Conservation (phyloP, 192 early-diverging fungal species). For the Backusella liffmaniae region DNA sequence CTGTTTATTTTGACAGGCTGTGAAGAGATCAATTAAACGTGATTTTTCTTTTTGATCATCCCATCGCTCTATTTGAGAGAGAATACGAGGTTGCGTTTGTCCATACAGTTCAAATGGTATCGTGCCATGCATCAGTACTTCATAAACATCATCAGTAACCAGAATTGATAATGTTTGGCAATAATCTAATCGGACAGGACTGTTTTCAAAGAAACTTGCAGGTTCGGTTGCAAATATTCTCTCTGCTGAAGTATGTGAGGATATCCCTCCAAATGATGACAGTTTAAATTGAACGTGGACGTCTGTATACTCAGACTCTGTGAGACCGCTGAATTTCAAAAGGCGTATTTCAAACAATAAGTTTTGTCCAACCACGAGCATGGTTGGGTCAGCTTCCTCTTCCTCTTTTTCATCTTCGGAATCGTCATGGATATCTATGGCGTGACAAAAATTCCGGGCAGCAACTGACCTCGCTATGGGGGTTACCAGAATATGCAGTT, state of each 20-base stretch:
- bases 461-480: constrained; percentile 32
- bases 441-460: background rate
- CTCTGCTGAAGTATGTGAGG: constrained; percentile 39
- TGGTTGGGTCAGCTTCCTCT: background rate
- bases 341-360: constrained; percentile 66
- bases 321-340: constrained; percentile 55
- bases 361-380: constrained; percentile 45
- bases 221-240: constrained; percentile 62
- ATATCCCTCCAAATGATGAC: constrained; percentile 57
- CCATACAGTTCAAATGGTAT: constrained; percentile 57
- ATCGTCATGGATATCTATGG: background rate
- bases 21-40: background rate
- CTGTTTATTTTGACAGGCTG: background rate
- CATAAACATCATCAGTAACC: constrained; percentile 22
- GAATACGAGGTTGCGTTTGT: constrained; percentile 35
- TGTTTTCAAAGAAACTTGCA: constrained; percentile 52
- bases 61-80: constrained; percentile 51
- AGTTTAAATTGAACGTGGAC: constrained; percentile 75
- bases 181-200: constrained; percentile 52
- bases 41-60: constrained; percentile 44
- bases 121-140: constrained; percentile 16
- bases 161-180: constrained; percentile 45
- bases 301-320: constrained; percentile 59
- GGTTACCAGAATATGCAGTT: constrained; percentile 39
- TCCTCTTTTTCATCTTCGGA: constrained; percentile 16